Evolutionary conservation across 768 basidiomycete genomes (phyloP).

Genomic region (Nidularia pulvinata): DNA sequence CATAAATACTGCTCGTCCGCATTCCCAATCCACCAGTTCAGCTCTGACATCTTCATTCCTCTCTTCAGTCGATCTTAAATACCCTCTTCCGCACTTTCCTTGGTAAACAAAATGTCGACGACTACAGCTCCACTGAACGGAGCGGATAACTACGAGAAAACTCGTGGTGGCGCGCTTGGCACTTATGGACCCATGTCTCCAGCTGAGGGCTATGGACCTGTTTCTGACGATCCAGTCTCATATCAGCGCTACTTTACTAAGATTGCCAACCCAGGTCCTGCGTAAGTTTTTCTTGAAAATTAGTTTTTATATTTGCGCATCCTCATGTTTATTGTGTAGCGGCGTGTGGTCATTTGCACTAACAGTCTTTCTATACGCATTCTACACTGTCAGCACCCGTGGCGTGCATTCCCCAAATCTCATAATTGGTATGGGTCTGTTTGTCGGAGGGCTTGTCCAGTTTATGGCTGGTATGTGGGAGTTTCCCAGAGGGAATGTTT

Average conservation of each 20-base stretch:
- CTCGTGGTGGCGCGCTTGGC: too few relatives aligned
- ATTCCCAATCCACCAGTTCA: too few relatives aligned
- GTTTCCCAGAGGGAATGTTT: constrained; percentile 45
- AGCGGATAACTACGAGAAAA: constrained; percentile 5
- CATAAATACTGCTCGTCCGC: too few relatives aligned
- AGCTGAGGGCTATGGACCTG: constrained; percentile 6
- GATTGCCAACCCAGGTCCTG: constrained; percentile 7
- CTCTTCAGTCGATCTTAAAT: too few relatives aligned
- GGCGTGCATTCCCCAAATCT: constrained; percentile 38
- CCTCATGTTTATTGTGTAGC: constrained; percentile 18
- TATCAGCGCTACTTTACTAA: constrained; percentile 9
- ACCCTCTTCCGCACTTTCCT: too few relatives aligned
- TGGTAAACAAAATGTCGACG: too few relatives aligned
- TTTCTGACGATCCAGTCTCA: constrained; percentile 8
- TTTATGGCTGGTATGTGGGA: constrained; percentile 71
- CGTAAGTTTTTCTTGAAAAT: constrained; percentile 2
- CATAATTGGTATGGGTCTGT: constrained; percentile 63
- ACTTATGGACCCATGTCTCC: constrained; percentile 8
- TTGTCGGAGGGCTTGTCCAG: constrained; percentile 62
- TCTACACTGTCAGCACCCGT: constrained; percentile 46
- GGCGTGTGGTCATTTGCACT: constrained; percentile 60
- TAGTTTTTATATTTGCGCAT: not conserved
- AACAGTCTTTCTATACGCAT: constrained; percentile 55
- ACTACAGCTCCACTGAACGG: too few relatives aligned
- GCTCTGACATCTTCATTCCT: too few relatives aligned